A percentile compares a stretch with the other conserved stretches of the same genome.
Conservation (phyloP, 345 rosid genomes). For the Streptanthus diversifolius region DNA sequence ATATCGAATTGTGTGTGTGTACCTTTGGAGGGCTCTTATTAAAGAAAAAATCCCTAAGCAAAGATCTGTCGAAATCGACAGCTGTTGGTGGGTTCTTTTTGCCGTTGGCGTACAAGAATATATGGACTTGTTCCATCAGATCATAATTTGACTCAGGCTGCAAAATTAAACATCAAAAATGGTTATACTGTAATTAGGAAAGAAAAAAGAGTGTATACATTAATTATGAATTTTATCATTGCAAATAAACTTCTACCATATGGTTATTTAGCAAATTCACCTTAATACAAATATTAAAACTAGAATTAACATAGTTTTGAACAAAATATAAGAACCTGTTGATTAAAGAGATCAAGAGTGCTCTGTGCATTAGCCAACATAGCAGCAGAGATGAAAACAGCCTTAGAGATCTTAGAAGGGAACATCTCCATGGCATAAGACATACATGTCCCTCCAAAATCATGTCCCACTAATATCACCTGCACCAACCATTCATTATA, state of each 20-base stretch:
- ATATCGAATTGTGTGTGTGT: background rate
- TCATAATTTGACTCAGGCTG: conserved; percentile 64
- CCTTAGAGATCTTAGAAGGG: conserved; percentile 69
- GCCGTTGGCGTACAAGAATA: conserved; percentile 84
- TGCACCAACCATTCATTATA: conserved; percentile 23
- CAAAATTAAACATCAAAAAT: conserved; percentile 2
- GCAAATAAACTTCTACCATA: background rate
- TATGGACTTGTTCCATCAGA: conserved; percentile 68
- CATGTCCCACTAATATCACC: conserved; percentile 95
- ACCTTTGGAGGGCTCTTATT: conserved; percentile 93
- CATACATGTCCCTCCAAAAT: conserved; percentile 91
- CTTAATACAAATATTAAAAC: background rate
- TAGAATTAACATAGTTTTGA: background rate
- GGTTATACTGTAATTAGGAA: background rate
- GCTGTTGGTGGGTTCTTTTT: conserved; percentile 81
- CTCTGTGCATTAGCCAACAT: conserved; percentile 80
- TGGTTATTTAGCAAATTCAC: background rate
- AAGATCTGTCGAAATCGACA: conserved; percentile 77
- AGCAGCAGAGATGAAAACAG: conserved; percentile 81
- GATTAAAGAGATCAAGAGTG: conserved; percentile 69
- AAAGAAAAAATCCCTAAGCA: conserved; percentile 67
- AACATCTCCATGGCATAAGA: conserved; percentile 87
- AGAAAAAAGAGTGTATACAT: no score
- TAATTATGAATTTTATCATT: no score
- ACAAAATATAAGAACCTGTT: conserved; percentile 43